Percentiles rank a stretch among this genome's conserved stretches.
These are phyloP conservation scores for Tetrahymena elliotti DNA, from an alignment of 73 alveolate genomes.

Conservation along the genomic window DNA sequence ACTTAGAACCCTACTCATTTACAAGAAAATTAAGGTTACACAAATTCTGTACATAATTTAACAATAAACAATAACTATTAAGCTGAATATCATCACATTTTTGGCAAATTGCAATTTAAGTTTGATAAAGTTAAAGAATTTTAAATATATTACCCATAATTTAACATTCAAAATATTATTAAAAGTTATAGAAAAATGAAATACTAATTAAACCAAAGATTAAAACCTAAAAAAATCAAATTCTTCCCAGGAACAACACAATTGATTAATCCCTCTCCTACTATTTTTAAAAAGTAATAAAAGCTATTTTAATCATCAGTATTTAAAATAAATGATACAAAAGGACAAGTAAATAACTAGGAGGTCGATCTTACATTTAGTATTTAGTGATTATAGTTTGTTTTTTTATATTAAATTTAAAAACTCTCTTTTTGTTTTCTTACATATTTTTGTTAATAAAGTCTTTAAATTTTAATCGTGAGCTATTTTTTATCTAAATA, in stretches of 20 bases:
- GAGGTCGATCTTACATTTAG: background rate
- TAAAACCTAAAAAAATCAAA: background rate
- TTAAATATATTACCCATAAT: background rate
- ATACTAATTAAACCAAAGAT: background rate
- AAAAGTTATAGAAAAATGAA: background rate
- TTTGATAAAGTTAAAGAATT: background rate
- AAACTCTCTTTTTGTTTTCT: too few species aligned
- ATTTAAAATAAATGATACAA: background rate
- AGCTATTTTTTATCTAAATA: too few species aligned
- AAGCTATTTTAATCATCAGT: background rate
- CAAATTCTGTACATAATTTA: background rate
- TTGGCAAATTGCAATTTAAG: background rate
- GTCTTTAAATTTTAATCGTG: too few species aligned
- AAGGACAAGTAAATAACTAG: background rate
- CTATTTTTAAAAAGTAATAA: background rate
- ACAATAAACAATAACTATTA: background rate
- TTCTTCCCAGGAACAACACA: background rate
- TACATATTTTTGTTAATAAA: too few species aligned
- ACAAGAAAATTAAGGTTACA: background rate
- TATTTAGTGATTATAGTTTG: background rate
- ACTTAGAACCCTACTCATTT: background rate
- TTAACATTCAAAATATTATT: background rate
- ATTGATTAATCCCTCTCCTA: background rate
- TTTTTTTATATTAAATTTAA: too few species aligned
- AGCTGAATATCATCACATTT: background rate